phyloP scores from a whole-genome alignment of 257 asterid genomes.

The Petunia axillaris region DNA sequence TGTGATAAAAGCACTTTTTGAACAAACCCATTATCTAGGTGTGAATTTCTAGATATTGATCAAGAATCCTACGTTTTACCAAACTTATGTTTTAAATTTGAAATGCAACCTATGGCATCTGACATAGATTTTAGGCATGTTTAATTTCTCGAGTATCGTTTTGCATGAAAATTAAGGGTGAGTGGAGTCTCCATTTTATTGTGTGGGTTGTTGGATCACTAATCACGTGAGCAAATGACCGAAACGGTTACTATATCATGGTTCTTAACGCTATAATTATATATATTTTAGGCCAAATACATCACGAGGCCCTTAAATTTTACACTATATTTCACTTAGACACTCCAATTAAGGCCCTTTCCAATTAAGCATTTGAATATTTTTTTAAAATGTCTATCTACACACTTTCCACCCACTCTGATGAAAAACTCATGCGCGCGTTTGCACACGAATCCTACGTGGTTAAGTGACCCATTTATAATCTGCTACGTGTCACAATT shows the following conservation, averaged over 20 bases:
- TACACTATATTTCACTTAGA: too few relatives aligned
- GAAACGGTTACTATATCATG: slow-evolving; percentile 26
- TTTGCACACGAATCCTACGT: too few relatives aligned
- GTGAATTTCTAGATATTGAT: slow-evolving; percentile 39
- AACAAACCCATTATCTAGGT: slow-evolving; percentile 26
- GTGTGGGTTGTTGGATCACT: slow-evolving; percentile 69
- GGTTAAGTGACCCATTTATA: too few relatives aligned
- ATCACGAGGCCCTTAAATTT: too few relatives aligned
- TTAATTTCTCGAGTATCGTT: slow-evolving; percentile 24
- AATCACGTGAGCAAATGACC: slow-evolving; percentile 41
- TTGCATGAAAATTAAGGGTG: slow-evolving; percentile 36
- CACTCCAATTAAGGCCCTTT: too few relatives aligned
- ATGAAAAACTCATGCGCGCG: too few relatives aligned
- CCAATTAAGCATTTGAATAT: too few relatives aligned
- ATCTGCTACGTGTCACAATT: too few relatives aligned
- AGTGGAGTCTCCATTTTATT: slow-evolving; percentile 54
- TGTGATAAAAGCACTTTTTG: slow-evolving; percentile 22
- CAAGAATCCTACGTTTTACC: slow-evolving; percentile 24
- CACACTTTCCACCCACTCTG: too few relatives aligned
- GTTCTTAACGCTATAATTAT: background rate
- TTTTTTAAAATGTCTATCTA: too few relatives aligned
- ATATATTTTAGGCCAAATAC: too few relatives aligned
- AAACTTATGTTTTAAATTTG: background rate
- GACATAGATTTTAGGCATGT: slow-evolving; percentile 40
- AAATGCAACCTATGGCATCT: slow-evolving; percentile 36